phyloP scores from a whole-genome alignment of 768 basidiomycete species.

The Mycena floridula region DNA sequence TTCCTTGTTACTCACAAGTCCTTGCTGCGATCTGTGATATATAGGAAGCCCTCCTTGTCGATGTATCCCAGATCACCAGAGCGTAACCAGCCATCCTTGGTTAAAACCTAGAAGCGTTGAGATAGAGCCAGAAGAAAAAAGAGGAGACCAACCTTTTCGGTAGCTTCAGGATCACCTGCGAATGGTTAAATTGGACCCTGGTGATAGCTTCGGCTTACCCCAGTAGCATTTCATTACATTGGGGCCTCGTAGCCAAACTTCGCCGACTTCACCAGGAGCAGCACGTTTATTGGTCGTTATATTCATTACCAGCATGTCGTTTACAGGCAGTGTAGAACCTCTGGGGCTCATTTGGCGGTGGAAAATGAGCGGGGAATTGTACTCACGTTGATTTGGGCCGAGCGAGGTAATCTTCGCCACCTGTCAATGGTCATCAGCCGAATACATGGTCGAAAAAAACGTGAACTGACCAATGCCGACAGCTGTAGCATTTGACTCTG shows the following conservation, averaged over 20 bases:
- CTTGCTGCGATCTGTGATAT: conserved; percentile 49
- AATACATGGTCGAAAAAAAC: neutral
- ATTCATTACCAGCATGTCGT: conserved; percentile 47
- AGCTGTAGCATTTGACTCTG: conserved; percentile 56
- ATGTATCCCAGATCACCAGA: conserved; percentile 49
- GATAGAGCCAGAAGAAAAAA: neutral
- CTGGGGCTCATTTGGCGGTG: neutral
- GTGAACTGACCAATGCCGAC: conserved; percentile 27
- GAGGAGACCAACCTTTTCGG: neutral
- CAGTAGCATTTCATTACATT: conserved; percentile 64
- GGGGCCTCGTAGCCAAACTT: conserved; percentile 53
- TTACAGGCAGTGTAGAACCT: conserved; percentile 51
- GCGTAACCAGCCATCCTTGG: conserved; percentile 50
- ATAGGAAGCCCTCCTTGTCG: conserved; percentile 53
- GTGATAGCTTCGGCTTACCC: conserved; percentile 47
- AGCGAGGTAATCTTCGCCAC: conserved; percentile 54
- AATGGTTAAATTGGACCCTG: neutral
- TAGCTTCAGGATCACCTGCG: too few relatives aligned
- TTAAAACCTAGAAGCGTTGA: conserved; percentile 39
- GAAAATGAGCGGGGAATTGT: neutral
- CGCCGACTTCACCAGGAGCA: conserved; percentile 33
- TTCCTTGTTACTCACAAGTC: too few relatives aligned
- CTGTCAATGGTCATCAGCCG: conserved; percentile 10
- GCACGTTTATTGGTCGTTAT: conserved; percentile 22
- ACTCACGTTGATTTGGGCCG: conserved; percentile 48